A percentile compares a stretch with the other conserved stretches of the same genome.
Evolutionary conservation across 345 rosid species (phyloP).

Genomic region (Syzygium aqueum): DNA sequence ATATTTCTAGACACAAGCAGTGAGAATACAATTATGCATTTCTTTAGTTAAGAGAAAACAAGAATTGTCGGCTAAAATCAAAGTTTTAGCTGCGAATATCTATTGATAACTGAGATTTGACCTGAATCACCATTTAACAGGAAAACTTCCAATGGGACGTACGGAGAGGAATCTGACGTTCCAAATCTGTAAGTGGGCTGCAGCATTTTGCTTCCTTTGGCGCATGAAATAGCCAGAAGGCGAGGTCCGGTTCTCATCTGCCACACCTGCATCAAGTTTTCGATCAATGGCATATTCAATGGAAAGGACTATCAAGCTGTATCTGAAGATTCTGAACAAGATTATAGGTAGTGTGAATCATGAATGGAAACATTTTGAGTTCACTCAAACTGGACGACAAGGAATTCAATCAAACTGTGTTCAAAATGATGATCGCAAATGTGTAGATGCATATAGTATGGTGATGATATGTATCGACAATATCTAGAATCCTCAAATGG

Average conservation of each 20-base stretch:
- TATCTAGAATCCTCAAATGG: background rate
- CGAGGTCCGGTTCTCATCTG: constrained; percentile 97
- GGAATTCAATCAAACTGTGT: background rate
- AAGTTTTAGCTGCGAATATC: constrained; percentile 32
- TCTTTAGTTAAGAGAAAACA: background rate
- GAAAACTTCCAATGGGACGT: constrained; percentile 75
- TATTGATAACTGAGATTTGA: constrained; percentile 64
- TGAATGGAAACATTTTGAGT: background rate
- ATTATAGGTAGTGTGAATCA: background rate
- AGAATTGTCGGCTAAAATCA: background rate
- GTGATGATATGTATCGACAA: background rate
- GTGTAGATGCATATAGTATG: background rate
- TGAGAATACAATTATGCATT: background rate
- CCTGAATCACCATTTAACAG: constrained; percentile 86
- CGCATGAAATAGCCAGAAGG: constrained; percentile 57
- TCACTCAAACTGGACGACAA: background rate
- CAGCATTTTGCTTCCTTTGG: constrained; percentile 65
- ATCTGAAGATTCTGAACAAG: background rate
- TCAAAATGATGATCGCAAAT: background rate
- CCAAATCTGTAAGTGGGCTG: constrained; percentile 90
- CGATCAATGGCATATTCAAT: background rate
- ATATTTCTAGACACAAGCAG: background rate
- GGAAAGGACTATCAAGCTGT: background rate
- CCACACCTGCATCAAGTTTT: constrained; percentile 65
- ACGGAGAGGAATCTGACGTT: constrained; percentile 49